These are phyloP conservation scores for Lycium ferocissimum DNA, from an alignment of 257 asterid species.

Conservation along the genomic window DNA sequence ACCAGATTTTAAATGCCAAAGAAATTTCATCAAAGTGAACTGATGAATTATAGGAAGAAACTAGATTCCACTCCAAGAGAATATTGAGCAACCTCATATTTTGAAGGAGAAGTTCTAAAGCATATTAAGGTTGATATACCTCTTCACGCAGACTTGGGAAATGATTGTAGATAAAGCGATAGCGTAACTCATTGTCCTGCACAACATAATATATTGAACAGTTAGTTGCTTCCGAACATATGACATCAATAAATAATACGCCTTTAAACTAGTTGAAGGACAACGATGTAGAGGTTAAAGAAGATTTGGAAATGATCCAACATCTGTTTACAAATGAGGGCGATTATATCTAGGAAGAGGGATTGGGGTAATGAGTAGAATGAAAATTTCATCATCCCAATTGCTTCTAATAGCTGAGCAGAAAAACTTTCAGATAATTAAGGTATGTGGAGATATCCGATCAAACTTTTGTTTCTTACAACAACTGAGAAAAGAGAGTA, in stretches of 20 bases:
- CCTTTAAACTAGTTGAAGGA: neutral
- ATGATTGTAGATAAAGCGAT: constrained; percentile 93
- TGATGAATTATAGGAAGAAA: constrained; percentile 13
- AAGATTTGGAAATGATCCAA: constrained; percentile 9
- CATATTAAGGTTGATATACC: constrained; percentile 48
- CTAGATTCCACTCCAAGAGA: neutral
- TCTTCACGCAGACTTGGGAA: constrained; percentile 86
- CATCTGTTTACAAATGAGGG: neutral
- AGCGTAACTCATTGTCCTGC: constrained; percentile 86
- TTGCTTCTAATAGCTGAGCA: neutral
- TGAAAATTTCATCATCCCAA: neutral
- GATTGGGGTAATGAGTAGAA: neutral
- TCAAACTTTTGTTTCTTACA: neutral
- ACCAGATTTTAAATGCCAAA: neutral
- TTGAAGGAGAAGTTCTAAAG: neutral
- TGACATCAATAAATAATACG: neutral
- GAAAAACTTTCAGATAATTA: neutral
- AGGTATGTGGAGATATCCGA: neutral
- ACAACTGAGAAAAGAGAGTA: neutral
- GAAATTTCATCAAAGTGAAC: constrained; percentile 11
- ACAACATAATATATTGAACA: constrained; percentile 16
- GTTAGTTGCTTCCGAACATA: constrained; percentile 25
- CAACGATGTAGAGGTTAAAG: neutral
- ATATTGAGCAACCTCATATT: neutral
- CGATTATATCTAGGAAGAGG: neutral